phyloP scores from a whole-genome alignment of 2,329 filamentous ascomycete genomes.

The Zelopaecilomyces penicillatus region DNA sequence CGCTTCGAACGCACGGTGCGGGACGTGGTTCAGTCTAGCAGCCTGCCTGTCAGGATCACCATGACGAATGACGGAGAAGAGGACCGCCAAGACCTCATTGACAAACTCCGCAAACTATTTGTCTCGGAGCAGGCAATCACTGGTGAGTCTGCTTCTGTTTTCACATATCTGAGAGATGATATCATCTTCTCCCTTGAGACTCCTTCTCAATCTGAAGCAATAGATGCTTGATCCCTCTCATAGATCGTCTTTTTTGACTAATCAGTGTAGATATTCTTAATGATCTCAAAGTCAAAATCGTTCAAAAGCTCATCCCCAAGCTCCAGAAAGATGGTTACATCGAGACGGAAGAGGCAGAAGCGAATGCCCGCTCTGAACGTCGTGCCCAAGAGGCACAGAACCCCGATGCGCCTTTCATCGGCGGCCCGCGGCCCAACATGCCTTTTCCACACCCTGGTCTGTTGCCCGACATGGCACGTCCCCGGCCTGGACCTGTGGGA shows the following conservation, averaged over 20 bases:
- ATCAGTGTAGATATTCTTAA: slow-evolving; percentile 49
- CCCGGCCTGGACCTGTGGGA: slow-evolving; percentile 58
- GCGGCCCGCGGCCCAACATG: slow-evolving; percentile 49
- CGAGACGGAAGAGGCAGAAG: slow-evolving; percentile 41
- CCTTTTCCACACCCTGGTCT: slow-evolving; percentile 60
- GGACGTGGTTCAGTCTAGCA: slow-evolving; percentile 61
- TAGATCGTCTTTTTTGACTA: neutral
- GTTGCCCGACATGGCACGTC: slow-evolving; percentile 49
- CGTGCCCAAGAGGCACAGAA: slow-evolving; percentile 32
- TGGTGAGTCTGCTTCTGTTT: slow-evolving; percentile 17
- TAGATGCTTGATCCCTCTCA: too few relatives aligned
- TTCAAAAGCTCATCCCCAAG: slow-evolving; percentile 75
- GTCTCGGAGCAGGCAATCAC: slow-evolving; percentile 62
- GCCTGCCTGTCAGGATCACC: slow-evolving; percentile 49
- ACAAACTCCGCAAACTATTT: slow-evolving; percentile 55
- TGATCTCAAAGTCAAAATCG: slow-evolving; percentile 67
- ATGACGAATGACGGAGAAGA: slow-evolving; percentile 35
- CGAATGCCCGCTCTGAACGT: slow-evolving; percentile 31
- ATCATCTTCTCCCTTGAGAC: too few relatives aligned
- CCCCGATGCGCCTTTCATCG: slow-evolving; percentile 25
- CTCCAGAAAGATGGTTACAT: slow-evolving; percentile 73
- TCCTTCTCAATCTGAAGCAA: too few relatives aligned
- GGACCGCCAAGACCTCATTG: slow-evolving; percentile 39
- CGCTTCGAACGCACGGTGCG: slow-evolving; percentile 63
- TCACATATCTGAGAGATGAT: too few relatives aligned